Evolutionary conservation across 495 filamentous ascomycete species (phyloP).

Genomic region (Hypoxylon intermedium): DNA sequence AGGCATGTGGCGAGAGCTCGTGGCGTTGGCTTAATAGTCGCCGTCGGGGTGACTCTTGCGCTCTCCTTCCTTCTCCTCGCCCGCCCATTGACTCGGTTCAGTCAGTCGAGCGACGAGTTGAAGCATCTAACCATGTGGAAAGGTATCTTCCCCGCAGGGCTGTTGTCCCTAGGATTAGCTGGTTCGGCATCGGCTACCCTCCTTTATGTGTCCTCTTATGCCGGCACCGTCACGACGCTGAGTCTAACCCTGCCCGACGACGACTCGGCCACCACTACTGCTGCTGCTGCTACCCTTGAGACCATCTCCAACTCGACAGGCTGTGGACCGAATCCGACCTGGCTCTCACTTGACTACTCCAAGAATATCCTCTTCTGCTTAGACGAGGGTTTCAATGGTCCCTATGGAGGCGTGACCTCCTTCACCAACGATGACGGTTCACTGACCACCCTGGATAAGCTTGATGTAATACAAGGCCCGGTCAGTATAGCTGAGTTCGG

Average conservation of each 20-base stretch:
- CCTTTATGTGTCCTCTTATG: conserved; percentile 69
- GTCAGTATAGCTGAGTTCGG: conserved; percentile 57
- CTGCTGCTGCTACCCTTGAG: conserved; percentile 41
- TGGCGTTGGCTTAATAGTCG: conserved; percentile 32
- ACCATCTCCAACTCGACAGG: conserved; percentile 50
- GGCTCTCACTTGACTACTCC: conserved; percentile 60
- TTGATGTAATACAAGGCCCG: conserved; percentile 48
- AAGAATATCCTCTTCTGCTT: conserved; percentile 64
- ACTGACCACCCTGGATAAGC: conserved; percentile 46
- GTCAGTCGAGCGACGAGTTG: conserved; percentile 26
- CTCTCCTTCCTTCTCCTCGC: conserved; percentile 33
- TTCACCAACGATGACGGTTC: conserved; percentile 46
- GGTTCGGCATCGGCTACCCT: conserved; percentile 46
- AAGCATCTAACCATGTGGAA: conserved; percentile 40
- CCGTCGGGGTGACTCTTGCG: conserved; percentile 34
- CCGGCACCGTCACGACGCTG: conserved; percentile 63
- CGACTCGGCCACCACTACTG: conserved; percentile 17
- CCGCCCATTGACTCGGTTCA: conserved; percentile 29
- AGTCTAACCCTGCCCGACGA: conserved; percentile 47
- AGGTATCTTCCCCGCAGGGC: conserved; percentile 40
- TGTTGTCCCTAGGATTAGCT: conserved; percentile 42
- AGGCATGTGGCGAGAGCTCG: conserved; percentile 23
- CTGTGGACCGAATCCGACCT: conserved; percentile 65
- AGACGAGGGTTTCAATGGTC: conserved; percentile 57
- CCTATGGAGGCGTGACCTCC: conserved; percentile 53